A percentile compares a stretch with the other conserved stretches of the same genome.
phyloP scores from a whole-genome alignment of 1,139 yeast species.

The Nakaseomyces delphensis region DNA sequence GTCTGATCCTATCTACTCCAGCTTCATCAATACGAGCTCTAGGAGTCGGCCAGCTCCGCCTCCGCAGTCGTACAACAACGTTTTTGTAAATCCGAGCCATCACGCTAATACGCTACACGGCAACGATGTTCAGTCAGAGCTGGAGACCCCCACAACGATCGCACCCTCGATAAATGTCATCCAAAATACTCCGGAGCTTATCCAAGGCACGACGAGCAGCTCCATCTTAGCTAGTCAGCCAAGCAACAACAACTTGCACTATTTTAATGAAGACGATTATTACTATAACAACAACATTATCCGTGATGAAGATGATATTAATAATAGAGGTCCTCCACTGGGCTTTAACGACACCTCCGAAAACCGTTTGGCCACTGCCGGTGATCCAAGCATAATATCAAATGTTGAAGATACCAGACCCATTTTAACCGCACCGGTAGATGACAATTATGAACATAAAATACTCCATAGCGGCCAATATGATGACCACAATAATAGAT shows the following conservation, averaged over 20 bases:
- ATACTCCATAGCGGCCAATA: neutral
- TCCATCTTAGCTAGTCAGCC: slow-evolving; percentile 7
- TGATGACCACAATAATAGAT: slow-evolving; percentile 1
- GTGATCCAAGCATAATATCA: slow-evolving; percentile 11
- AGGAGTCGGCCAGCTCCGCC: slow-evolving; percentile 3
- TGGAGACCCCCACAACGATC: slow-evolving; percentile 6
- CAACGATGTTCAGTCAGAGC: slow-evolving; percentile 4
- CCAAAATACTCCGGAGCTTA: slow-evolving; percentile 17
- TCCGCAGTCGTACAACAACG: neutral
- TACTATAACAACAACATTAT: slow-evolving; percentile 8
- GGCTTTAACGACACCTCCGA: slow-evolving; percentile 1
- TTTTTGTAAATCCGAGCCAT: neutral
- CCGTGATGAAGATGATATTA: slow-evolving; percentile 4
- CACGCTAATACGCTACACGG: neutral
- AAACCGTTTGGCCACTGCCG: neutral
- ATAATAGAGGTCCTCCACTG: slow-evolving; percentile 1
- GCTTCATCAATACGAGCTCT: slow-evolving; percentile 1
- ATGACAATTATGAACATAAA: slow-evolving; percentile 1
- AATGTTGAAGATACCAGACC: slow-evolving; percentile 13
- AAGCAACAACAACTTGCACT: slow-evolving; percentile 7
- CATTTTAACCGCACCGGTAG: slow-evolving; percentile 7
- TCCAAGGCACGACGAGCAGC: slow-evolving; percentile 6
- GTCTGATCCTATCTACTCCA: slow-evolving; percentile 2
- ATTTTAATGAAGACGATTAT: slow-evolving; percentile 17
- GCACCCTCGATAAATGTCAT: slow-evolving; percentile 18